These are phyloP conservation scores for Gelatoporia subvermispora DNA, from an alignment of 768 basidiomycete genomes.

Conservation along the genomic window DNA sequence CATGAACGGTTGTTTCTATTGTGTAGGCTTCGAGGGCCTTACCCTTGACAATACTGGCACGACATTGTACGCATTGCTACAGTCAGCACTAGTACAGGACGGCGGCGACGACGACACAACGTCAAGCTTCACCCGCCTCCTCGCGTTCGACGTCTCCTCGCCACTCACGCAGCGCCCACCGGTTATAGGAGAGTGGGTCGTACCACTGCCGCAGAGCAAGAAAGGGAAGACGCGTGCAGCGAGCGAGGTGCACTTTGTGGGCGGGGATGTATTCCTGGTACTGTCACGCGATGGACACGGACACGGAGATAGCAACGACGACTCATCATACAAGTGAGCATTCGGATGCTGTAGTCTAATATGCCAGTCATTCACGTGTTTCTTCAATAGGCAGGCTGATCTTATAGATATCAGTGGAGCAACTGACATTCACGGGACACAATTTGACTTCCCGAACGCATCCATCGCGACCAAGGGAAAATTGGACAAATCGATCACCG, in stretches of 20 bases:
- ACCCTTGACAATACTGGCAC: slow-evolving; percentile 43
- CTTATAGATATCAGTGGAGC: slow-evolving; percentile 52
- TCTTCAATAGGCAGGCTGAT: slow-evolving; percentile 45
- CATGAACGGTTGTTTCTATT: not conserved
- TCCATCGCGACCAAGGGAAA: slow-evolving; percentile 48
- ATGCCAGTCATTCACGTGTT: not conserved
- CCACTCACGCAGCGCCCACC: slow-evolving; percentile 25
- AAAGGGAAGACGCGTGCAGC: slow-evolving; percentile 46
- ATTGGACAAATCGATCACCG: slow-evolving; percentile 40
- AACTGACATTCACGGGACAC: slow-evolving; percentile 55
- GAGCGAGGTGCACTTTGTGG: slow-evolving; percentile 57
- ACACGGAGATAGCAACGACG: slow-evolving; percentile 44
- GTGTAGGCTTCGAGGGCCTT: slow-evolving; percentile 56
- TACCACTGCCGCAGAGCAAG: slow-evolving; percentile 48
- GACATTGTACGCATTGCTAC: slow-evolving; percentile 57
- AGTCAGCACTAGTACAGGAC: slow-evolving; percentile 60
- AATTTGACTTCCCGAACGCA: slow-evolving; percentile 48
- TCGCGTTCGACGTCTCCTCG: slow-evolving; percentile 48
- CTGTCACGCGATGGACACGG: slow-evolving; percentile 60
- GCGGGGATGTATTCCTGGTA: slow-evolving; percentile 49
- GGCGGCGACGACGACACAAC: slow-evolving; percentile 46
- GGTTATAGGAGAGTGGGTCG: slow-evolving; percentile 55
- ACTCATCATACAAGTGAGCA: slow-evolving; percentile 51
- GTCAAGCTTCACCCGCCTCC: slow-evolving; percentile 48
- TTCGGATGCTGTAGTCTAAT: not conserved